phyloP scores from a whole-genome alignment of 2,329 filamentous ascomycete genomes.

The Pezicula rhizophila region DNA sequence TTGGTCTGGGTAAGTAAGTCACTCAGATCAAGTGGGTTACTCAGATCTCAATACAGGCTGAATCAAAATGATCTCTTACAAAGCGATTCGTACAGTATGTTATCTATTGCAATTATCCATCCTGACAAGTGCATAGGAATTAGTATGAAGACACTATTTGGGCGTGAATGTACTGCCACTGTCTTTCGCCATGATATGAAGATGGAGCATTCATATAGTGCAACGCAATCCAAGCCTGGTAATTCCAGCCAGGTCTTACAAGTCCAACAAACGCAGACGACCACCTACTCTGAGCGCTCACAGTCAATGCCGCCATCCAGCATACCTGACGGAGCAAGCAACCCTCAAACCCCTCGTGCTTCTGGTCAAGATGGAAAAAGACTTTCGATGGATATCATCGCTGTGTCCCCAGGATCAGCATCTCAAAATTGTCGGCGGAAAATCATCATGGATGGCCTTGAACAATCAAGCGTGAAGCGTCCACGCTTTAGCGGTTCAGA shows the following conservation, averaged over 20 bases:
- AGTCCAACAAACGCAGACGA: constrained; percentile 11
- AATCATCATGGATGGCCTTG: constrained; percentile 9
- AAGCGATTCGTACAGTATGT: no score
- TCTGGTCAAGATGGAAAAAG: constrained; percentile 4
- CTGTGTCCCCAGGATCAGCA: constrained; percentile 11
- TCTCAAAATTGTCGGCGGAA: constrained; percentile 17
- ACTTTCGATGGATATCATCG: neutral
- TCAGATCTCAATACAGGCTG: no score
- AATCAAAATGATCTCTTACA: neutral
- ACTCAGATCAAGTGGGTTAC: no score
- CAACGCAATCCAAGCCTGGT: no score
- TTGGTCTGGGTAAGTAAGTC: neutral
- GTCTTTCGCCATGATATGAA: constrained; percentile 59
- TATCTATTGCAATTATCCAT: neutral
- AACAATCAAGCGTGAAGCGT: constrained; percentile 12
- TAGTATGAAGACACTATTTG: constrained; percentile 67
- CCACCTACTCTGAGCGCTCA: constrained; percentile 1
- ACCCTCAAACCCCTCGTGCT: neutral
- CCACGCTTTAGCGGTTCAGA: constrained; percentile 3
- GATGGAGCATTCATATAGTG: constrained; percentile 39
- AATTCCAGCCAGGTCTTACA: neutral
- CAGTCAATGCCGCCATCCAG: neutral
- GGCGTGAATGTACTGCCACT: constrained; percentile 54
- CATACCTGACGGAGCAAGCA: neutral
- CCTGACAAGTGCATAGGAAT: constrained; percentile 30